Evolutionary conservation across 345 rosid genomes (phyloP).

Genomic region (Populus tremula): DNA sequence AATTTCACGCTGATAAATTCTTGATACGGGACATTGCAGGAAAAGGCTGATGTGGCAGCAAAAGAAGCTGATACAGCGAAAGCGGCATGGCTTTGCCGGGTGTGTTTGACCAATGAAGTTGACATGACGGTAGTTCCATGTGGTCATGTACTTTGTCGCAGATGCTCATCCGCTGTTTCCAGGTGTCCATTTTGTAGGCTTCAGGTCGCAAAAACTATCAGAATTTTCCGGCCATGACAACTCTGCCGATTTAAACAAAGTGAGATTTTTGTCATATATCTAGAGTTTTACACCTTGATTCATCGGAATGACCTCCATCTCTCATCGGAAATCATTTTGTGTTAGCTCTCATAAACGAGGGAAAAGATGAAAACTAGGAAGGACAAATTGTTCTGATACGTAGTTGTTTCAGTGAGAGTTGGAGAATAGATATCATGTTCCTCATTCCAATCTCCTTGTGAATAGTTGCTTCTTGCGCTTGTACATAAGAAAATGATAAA

Average conservation of each 20-base stretch:
- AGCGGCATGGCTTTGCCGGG: conserved; percentile 80
- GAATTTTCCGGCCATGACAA: conserved; percentile 64
- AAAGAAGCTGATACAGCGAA: conserved; percentile 88
- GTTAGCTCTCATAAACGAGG: too few species aligned
- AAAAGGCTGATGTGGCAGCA: conserved; percentile 57
- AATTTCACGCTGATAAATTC: background rate
- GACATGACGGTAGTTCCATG: conserved; percentile 76
- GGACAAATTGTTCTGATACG: too few species aligned
- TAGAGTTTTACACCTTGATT: background rate
- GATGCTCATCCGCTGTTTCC: conserved; percentile 77
- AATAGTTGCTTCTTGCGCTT: too few species aligned
- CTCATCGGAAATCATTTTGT: background rate
- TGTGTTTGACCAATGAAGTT: conserved; percentile 77
- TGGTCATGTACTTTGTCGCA: conserved; percentile 82
- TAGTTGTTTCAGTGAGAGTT: too few species aligned
- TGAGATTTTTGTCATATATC: background rate
- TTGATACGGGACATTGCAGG: conserved; percentile 40
- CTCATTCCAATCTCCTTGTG: too few species aligned
- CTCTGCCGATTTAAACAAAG: background rate
- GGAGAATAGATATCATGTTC: too few species aligned
- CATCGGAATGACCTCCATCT: background rate
- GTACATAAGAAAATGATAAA: too few species aligned
- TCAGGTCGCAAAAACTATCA: conserved; percentile 60
- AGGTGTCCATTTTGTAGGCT: conserved; percentile 87
- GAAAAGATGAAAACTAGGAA: too few species aligned